phyloP scores from a whole-genome alignment of 805 yeast genomes.

The Zygosaccharomyces lentus region DNA sequence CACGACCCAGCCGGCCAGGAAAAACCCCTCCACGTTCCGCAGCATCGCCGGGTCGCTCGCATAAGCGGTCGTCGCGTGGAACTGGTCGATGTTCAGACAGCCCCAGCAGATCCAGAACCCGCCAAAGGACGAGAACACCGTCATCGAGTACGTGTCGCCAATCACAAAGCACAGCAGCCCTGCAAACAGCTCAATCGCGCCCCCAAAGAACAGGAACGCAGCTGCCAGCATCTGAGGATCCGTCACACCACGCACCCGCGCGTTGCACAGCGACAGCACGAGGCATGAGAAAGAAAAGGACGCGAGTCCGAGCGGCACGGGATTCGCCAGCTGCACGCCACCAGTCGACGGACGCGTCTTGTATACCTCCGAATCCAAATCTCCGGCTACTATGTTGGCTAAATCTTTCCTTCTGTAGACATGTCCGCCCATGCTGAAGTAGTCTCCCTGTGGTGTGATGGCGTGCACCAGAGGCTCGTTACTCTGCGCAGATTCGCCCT shows the following conservation, averaged over 20 bases:
- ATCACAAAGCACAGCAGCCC: conserved; percentile 74
- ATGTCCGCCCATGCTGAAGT: conserved; percentile 39
- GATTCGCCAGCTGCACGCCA: conserved; percentile 52
- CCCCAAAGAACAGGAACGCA: conserved; percentile 67
- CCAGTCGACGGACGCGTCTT: conserved; percentile 9
- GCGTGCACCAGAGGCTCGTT: conserved; percentile 17
- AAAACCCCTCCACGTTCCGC: conserved; percentile 53
- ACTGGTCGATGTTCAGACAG: conserved; percentile 55
- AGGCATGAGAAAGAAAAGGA: conserved; percentile 58
- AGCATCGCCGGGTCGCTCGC: conserved; percentile 42
- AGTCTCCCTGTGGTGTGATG: conserved; percentile 35
- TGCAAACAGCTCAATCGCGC: conserved; percentile 63
- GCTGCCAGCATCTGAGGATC: conserved; percentile 61
- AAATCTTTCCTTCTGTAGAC: conserved; percentile 52
- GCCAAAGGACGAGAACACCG: conserved; percentile 48
- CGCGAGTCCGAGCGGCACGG: conserved; percentile 70
- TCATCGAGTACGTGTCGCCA: conserved; percentile 73
- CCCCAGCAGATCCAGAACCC: conserved; percentile 79
- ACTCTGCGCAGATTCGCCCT: background rate
- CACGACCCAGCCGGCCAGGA: conserved; percentile 58
- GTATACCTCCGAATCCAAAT: conserved; percentile 43
- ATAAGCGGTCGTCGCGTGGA: conserved; percentile 50
- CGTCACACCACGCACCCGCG: conserved; percentile 63
- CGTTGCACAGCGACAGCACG: conserved; percentile 58
- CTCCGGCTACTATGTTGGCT: conserved; percentile 60